A percentile compares a stretch with the other conserved stretches of the same genome.
Conservation (phyloP, 2,329 filamentous ascomycete species). For the Xylariaceae sp. region DNA sequence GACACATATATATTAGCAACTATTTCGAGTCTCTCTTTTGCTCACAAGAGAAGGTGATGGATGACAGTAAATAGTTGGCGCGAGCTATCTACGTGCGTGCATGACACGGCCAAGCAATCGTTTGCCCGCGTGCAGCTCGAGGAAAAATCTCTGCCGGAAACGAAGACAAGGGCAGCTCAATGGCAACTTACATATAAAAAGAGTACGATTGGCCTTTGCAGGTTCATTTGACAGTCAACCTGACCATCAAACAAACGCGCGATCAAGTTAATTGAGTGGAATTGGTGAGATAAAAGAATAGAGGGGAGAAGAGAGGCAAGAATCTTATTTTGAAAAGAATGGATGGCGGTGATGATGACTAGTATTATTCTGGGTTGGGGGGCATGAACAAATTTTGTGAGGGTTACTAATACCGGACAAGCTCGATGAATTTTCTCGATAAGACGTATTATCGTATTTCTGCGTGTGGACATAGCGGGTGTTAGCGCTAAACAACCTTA, state of each 20-base stretch:
- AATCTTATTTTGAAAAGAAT: slow-evolving; percentile 10
- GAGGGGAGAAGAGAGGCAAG: slow-evolving; percentile 19
- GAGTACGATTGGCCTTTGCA: slow-evolving; percentile 70
- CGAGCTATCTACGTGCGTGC: slow-evolving; percentile 1
- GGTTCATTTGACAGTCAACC: slow-evolving; percentile 94
- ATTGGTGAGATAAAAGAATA: slow-evolving; percentile 12
- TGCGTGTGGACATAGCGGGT: neutral
- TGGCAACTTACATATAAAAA: slow-evolving; percentile 64
- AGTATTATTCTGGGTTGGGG: slow-evolving; percentile 18
- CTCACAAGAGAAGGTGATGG: neutral
- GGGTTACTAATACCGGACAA: neutral
- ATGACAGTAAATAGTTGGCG: no score
- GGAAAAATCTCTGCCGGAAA: neutral
- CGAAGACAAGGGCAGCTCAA: slow-evolving; percentile 2
- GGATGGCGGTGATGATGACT: slow-evolving; percentile 6
- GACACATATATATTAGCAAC: slow-evolving; percentile 21
- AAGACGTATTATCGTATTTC: neutral
- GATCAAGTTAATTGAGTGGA: slow-evolving; percentile 33
- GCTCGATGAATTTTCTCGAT: neutral
- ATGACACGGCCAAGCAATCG: neutral
- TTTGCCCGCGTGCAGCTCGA: neutral
- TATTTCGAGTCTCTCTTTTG: slow-evolving; percentile 6
- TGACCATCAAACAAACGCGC: slow-evolving; percentile 94
- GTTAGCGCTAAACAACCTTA: neutral
- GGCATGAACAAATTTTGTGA: neutral